Base-by-base conservation (phyloP, 768 basidiomycete species). In the Phlegmacium glaucopus region DNA sequence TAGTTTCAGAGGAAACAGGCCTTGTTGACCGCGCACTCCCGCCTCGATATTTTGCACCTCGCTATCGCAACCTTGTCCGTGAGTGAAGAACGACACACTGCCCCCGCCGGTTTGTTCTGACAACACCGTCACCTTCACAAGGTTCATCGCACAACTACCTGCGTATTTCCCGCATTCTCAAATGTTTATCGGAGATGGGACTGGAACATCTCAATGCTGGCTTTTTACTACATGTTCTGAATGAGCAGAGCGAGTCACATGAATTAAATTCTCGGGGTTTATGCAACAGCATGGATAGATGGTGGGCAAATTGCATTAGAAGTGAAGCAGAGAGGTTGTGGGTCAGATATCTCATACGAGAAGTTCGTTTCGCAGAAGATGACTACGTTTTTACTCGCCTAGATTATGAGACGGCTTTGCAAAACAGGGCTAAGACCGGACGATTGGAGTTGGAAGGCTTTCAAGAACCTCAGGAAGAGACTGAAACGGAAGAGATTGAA, bases 221-320 rank as follows among this genome's bases (percentile, higher is more conserved):
- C 1, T 86, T 88, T 54, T 57, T 90, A 37, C 70, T 89, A 37
- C 82, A 85, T 58, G 71, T 88, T 49, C 71, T 89, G 22, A 76
- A 71, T 54, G 83, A 88, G 58, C 87, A 87, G 59, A 85, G 82
- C 55, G 79, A 84, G 59, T 60, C 69, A 16, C 66, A 69, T 26
- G 65, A 75, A 56, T 70, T 90, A 36, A 70, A 78, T 56, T 68
- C 75, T n/a, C 54, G 57, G 9, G 63, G 64, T 9, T 66, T 87
- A 41, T 60, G 63, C 41, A 64, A 66, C 52, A 88, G 87, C 60
- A 87, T 88, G 85, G 87, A 87, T 51, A 68, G 72, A 47, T 90
- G 84, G 82, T 88, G 87, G 87, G 79, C 80, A 15, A 85, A 85
- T 56, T 89, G 86, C 59, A 66, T 87, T 42, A 71, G 87, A 50